A percentile compares a stretch with the other conserved stretches of the same genome.
These are phyloP conservation scores for Xylaria telfairii DNA, from an alignment of 495 filamentous ascomycete genomes.

Conservation along the genomic window DNA sequence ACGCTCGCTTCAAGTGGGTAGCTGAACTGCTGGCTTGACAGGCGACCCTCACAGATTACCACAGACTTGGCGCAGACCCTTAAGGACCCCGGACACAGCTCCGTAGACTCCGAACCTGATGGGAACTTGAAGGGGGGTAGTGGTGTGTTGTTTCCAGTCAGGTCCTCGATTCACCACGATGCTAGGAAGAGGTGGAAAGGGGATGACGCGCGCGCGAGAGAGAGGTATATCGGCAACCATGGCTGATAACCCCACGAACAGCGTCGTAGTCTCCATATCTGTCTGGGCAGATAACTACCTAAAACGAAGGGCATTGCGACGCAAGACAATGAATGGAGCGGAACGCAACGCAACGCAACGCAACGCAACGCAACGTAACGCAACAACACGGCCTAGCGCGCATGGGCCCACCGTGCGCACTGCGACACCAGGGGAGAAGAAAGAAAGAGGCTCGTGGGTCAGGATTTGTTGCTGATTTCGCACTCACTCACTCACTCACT, in stretches of 20 bases:
- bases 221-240: constrained; percentile 2
- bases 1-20: constrained; percentile 9
- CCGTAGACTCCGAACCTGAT: constrained; percentile 14
- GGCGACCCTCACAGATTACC: constrained; percentile 22
- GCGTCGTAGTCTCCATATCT: background rate
- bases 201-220: background rate
- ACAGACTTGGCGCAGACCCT: constrained; percentile 21
- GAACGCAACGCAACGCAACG: background rate
- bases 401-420: constrained; percentile 5
- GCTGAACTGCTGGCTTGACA: constrained; percentile 23
- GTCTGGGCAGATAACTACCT: background rate
- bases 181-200: background rate
- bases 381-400: background rate
- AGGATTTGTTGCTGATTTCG: background rate
- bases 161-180: background rate
- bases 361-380: background rate
- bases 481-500: too few species aligned
- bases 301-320: background rate
- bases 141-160: background rate
- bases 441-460: constrained; percentile 17
- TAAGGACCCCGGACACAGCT: constrained; percentile 11
- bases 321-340: background rate
- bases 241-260: constrained; percentile 2
- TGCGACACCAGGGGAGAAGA: background rate
- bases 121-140: background rate